Percentiles rank a stretch among this genome's conserved stretches.
Evolutionary conservation across 129 eudicot genomes (phyloP).

Genomic region (Flaveria linearis): DNA sequence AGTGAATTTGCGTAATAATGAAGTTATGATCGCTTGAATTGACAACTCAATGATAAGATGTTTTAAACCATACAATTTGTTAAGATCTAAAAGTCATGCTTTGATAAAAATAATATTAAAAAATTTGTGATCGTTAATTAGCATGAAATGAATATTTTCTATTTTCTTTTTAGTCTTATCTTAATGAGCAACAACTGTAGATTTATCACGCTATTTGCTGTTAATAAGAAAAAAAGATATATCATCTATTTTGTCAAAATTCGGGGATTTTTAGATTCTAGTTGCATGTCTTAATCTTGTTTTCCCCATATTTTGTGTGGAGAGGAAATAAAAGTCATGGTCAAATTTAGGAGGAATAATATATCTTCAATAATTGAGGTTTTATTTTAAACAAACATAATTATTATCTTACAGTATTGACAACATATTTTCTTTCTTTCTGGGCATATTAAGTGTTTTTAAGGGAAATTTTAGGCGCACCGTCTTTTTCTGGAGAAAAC

Average conservation of each 20-base stretch:
- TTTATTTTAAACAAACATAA: neutral
- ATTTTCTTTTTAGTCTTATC: neutral
- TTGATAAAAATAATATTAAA: neutral
- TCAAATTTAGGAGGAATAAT: conserved; percentile 15
- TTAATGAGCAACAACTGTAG: neutral
- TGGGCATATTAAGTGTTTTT: no score
- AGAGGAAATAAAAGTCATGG: neutral
- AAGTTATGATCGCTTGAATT: conserved; percentile 1
- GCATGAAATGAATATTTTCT: neutral
- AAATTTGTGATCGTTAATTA: neutral
- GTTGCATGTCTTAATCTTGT: conserved; percentile 12
- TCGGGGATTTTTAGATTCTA: neutral
- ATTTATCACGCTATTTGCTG: neutral
- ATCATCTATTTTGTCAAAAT: neutral
- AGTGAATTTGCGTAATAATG: neutral
- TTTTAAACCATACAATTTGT: neutral
- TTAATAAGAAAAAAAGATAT: no score
- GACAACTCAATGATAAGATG: neutral
- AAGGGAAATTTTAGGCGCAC: no score
- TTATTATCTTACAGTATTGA: neutral
- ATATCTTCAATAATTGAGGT: neutral
- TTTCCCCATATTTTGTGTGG: neutral
- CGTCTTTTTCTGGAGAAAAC: no score
- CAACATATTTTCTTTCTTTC: no score
- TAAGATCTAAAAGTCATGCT: neutral